Conservation (phyloP, 2,329 filamentous ascomycete species). For the Ceratocystiopsis sp. region DNA sequence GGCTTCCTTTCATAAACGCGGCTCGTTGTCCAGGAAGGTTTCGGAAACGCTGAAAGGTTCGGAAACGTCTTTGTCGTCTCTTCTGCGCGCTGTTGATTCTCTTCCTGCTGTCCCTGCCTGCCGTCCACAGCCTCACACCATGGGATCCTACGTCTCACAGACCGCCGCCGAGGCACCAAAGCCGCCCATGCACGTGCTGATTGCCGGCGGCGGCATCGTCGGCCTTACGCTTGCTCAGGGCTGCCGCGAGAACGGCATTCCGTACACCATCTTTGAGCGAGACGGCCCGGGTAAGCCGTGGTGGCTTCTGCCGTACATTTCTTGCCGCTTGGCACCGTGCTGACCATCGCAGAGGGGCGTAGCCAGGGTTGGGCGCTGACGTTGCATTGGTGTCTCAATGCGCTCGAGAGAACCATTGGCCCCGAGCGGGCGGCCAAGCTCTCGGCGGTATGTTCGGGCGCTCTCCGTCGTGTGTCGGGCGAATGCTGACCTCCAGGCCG, state of each 20-base stretch:
- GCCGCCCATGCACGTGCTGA: conserved; percentile 14
- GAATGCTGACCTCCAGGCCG: background rate
- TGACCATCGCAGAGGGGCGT: background rate
- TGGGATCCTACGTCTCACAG: background rate
- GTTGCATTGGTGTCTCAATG: background rate
- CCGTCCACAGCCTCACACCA: background rate
- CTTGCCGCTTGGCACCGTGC: no score
- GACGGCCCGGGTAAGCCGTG: background rate
- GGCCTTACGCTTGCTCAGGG: conserved; percentile 14
- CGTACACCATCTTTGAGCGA: background rate
- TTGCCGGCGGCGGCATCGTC: conserved; percentile 11
- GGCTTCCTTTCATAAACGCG: no score
- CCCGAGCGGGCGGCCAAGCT: background rate
- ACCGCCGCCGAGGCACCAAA: no score
- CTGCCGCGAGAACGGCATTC: background rate
- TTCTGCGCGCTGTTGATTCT: no score
- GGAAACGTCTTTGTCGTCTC: no score
- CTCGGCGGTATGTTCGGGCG: no score
- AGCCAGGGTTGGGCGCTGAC: conserved; percentile 1
- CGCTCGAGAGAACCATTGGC: conserved; percentile 1
- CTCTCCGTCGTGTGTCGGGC: background rate
- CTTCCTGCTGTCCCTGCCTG: no score
- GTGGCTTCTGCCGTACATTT: no score
- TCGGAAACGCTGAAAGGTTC: no score
- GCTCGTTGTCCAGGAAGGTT: no score